Conservation (phyloP, 768 basidiomycete species). For the Trametes punicea region DNA sequence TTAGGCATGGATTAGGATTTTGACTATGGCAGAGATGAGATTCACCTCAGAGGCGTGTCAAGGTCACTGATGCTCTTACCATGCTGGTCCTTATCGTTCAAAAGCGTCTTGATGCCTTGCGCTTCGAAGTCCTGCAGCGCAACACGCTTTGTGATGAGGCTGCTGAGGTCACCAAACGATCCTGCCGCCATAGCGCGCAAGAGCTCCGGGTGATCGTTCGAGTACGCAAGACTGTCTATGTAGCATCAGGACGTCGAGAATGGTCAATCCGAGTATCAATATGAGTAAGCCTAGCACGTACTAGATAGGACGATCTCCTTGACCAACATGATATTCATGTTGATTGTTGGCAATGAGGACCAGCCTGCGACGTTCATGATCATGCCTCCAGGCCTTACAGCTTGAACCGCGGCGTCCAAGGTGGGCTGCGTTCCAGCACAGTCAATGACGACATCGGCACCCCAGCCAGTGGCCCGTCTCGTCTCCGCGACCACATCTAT, state of each 20-base stretch:
- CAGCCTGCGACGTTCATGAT: constrained; percentile 46
- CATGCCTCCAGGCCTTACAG: constrained; percentile 38
- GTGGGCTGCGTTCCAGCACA: constrained; percentile 42
- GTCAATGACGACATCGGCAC: constrained; percentile 47
- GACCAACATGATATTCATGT: constrained; percentile 37
- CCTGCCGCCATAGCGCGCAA: constrained; percentile 38
- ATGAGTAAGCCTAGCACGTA: constrained; percentile 17
- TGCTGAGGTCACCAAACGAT: constrained; percentile 37
- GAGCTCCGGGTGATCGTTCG: constrained; percentile 38
- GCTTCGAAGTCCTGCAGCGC: constrained; percentile 40
- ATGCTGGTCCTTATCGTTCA: constrained; percentile 40
- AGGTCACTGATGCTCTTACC: constrained; percentile 27
- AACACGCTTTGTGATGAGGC: constrained; percentile 42
- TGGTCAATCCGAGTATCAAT: background rate
- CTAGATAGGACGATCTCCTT: constrained; percentile 41
- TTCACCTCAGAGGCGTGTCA: no score
- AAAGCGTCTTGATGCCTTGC: constrained; percentile 39
- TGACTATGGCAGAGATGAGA: no score
- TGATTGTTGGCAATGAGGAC: constrained; percentile 34
- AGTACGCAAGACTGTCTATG: constrained; percentile 38
- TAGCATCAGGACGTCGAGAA: background rate
- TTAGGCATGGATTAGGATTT: no score
- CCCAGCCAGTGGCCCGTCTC: constrained; percentile 30
- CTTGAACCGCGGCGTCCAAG: constrained; percentile 35
- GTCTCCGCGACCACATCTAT: constrained; percentile 29